Percentiles rank a stretch among this genome's conserved stretches.
Conservation (phyloP, 208 protist species). For the Endotrypanum monterogeii region DNA sequence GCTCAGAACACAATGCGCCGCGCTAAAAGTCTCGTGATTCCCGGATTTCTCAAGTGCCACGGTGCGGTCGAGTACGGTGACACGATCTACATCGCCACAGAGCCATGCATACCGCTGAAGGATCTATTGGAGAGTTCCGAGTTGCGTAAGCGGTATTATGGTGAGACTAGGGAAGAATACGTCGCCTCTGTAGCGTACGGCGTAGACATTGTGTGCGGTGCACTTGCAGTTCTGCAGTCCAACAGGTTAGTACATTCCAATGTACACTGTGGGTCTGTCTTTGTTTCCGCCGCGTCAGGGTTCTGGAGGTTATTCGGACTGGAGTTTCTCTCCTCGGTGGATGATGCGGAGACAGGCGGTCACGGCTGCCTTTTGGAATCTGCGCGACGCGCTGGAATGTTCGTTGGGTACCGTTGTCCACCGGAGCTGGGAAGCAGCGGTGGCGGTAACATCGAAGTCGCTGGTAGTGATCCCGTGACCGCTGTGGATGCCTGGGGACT, state of each 20-base stretch:
- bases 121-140: conserved; percentile 38
- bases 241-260: conserved; percentile 86
- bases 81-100: conserved; percentile 83
- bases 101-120: conserved; percentile 64
- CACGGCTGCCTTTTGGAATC: conserved; percentile 16
- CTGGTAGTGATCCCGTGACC: conserved; percentile 13
- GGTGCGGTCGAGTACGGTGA: conserved; percentile 70
- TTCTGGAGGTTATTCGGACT: conserved; percentile 85
- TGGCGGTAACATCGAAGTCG: background rate
- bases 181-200: conserved; percentile 58
- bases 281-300: conserved; percentile 50
- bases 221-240: conserved; percentile 64
- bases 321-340: conserved; percentile 51
- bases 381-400: conserved; percentile 24
- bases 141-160: conserved; percentile 33
- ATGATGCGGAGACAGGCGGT: conserved; percentile 12
- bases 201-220: conserved; percentile 47
- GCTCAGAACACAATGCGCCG: conserved; percentile 68
- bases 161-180: conserved; percentile 9
- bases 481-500: conserved; percentile 84
- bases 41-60: conserved; percentile 73
- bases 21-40: conserved; percentile 76
- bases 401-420: conserved; percentile 45
- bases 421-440: conserved; percentile 28
- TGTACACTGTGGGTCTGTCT: conserved; percentile 68